Conservation (phyloP, 2,329 filamentous ascomycete species). For the Beauveria pseudobassiana region DNA sequence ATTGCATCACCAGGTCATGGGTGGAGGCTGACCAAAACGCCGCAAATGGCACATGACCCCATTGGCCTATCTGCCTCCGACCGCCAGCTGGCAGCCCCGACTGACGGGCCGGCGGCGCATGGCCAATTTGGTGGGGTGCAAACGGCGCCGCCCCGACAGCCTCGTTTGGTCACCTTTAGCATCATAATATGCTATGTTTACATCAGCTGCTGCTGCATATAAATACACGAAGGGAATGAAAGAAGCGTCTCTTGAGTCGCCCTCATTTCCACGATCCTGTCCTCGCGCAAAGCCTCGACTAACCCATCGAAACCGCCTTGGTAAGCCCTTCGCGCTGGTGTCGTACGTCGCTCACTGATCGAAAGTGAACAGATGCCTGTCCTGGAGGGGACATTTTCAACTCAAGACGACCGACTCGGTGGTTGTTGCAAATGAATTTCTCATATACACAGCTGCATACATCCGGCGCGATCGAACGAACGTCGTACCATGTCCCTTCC, state of each 20-base stretch:
- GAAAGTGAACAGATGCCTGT: not conserved
- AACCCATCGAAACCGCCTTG: not conserved
- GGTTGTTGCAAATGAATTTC: conserved; percentile 4
- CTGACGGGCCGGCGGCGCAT: not conserved
- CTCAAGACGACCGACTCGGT: conserved; percentile 3
- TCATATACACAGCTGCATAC: not conserved
- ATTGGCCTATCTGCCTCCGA: not conserved
- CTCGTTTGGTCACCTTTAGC: not conserved
- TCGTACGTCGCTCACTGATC: conserved; percentile 5
- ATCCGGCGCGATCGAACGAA: not conserved
- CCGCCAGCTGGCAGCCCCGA: conserved; percentile 6
- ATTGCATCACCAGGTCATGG: not conserved
- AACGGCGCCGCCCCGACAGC: not conserved
- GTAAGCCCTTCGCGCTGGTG: not conserved
- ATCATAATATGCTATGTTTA: not conserved
- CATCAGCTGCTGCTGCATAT: not conserved
- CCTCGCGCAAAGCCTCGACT: not conserved
- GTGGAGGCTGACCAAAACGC: conserved; percentile 1
- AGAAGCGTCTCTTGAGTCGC: not conserved
- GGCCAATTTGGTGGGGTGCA: not conserved
- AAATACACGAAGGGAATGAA: not conserved
- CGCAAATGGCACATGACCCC: not conserved
- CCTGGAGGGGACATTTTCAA: not conserved
- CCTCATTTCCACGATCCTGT: not conserved
- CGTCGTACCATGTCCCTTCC: not conserved